A percentile compares a stretch with the other conserved stretches of the same genome.
Evolutionary conservation across 2,329 filamentous ascomycete species (phyloP).

Genomic region (Trichoderma arundinaceum): DNA sequence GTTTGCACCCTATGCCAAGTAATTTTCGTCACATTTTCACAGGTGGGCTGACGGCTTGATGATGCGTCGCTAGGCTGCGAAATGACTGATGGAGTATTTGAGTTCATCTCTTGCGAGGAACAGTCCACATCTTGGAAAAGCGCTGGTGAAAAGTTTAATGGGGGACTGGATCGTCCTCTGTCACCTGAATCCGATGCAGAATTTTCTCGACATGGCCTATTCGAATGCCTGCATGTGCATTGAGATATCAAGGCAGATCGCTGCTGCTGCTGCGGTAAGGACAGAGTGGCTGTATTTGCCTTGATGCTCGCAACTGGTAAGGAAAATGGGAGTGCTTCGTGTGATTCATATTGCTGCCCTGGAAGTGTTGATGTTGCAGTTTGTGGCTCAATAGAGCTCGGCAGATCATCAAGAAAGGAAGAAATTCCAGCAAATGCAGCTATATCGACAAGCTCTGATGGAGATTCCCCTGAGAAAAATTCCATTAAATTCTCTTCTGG

Average conservation of each 20-base stretch:
- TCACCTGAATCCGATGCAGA: neutral
- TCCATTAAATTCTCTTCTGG: neutral
- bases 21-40: neutral
- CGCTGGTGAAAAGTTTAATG: neutral
- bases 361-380: neutral
- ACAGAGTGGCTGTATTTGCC: neutral
- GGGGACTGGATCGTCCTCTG: neutral
- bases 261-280: neutral
- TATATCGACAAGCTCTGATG: conserved; percentile 18
- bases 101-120: neutral
- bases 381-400: conserved; percentile 1
- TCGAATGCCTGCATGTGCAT: neutral
- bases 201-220: neutral
- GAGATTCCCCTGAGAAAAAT: conserved; percentile 11
- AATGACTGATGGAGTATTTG: neutral
- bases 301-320: neutral
- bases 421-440: neutral
- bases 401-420: conserved; percentile 4
- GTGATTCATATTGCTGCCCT: neutral
- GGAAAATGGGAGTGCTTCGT: neutral
- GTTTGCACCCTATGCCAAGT: neutral
- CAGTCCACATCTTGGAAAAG: neutral
- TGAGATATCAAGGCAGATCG: neutral
- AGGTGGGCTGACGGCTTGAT: neutral
- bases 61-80: conserved; percentile 8